phyloP scores from a whole-genome alignment of 257 asterid genomes.

The Cruciata laevipes region DNA sequence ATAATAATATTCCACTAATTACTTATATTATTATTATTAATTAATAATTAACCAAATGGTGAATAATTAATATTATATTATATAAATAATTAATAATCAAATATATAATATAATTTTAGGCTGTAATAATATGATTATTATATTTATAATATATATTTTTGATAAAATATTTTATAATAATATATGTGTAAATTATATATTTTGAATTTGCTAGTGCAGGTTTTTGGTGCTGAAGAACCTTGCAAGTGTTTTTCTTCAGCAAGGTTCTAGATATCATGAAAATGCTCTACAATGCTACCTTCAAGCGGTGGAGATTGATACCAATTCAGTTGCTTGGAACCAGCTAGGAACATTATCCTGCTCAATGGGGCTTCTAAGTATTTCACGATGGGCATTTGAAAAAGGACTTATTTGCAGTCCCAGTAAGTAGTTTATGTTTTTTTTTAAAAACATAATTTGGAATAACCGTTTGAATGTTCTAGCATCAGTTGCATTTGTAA shows the following conservation, averaged over 20 bases:
- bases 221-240: conserved; percentile 91
- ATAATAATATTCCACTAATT: no score
- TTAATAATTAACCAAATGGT: no score
- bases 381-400: conserved; percentile 99
- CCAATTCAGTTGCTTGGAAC: conserved; percentile 89
- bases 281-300: conserved; percentile 89
- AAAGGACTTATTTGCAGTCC: conserved; percentile 96
- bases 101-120: no score
- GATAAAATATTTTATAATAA: no score
- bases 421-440: conserved; percentile 50
- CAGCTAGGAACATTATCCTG: conserved; percentile 92
- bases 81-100: no score
- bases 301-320: conserved; percentile 93
- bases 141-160: no score
- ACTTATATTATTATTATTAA: no score
- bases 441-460: no score
- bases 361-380: conserved; percentile 89
- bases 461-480: conserved; percentile 9
- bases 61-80: no score
- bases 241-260: conserved; percentile 72
- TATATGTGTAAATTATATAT: no score
- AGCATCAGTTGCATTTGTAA: neutral
- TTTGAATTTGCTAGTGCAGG: conserved; percentile 74
- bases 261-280: conserved; percentile 62
- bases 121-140: no score